These are phyloP conservation scores for Verticillium longisporum DNA, from an alignment of 2,329 filamentous ascomycete species.

Conservation along the genomic window DNA sequence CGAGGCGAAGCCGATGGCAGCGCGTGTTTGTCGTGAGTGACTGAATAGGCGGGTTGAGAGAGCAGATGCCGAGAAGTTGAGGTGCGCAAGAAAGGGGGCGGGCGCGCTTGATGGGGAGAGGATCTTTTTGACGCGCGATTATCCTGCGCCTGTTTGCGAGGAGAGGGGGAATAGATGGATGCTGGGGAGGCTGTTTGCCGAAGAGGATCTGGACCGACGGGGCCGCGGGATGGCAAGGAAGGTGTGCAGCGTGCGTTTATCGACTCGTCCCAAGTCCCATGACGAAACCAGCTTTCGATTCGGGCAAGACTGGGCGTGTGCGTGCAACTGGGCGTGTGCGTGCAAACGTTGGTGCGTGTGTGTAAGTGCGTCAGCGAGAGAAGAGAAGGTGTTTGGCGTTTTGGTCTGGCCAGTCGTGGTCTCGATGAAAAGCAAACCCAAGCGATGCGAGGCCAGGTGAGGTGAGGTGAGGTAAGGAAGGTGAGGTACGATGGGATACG, in stretches of 20 bases:
- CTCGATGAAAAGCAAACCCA: background rate
- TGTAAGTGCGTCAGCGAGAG: background rate
- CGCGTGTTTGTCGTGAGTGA: background rate
- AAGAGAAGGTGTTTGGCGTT: background rate
- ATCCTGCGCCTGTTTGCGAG: constrained; percentile 31
- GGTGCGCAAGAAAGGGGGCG: background rate
- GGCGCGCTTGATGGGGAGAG: background rate
- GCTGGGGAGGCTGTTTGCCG: background rate
- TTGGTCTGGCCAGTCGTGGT: background rate
- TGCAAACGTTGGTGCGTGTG: too few relatives aligned
- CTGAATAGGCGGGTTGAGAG: background rate
- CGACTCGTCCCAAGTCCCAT: background rate
- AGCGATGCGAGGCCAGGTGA: too few relatives aligned
- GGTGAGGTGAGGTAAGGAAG: background rate
- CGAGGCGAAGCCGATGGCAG: background rate
- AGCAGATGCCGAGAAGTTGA: background rate
- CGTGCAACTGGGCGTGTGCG: background rate
- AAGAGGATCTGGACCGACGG: background rate
- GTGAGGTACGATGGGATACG: background rate
- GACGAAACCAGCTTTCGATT: background rate
- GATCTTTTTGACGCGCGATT: constrained; percentile 36
- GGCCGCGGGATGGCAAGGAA: background rate
- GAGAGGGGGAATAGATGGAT: background rate
- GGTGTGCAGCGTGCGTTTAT: background rate
- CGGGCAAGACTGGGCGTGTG: background rate